Evolutionary conservation across 2,329 filamentous ascomycete genomes (phyloP).

Genomic region (Cytospora piceae): DNA sequence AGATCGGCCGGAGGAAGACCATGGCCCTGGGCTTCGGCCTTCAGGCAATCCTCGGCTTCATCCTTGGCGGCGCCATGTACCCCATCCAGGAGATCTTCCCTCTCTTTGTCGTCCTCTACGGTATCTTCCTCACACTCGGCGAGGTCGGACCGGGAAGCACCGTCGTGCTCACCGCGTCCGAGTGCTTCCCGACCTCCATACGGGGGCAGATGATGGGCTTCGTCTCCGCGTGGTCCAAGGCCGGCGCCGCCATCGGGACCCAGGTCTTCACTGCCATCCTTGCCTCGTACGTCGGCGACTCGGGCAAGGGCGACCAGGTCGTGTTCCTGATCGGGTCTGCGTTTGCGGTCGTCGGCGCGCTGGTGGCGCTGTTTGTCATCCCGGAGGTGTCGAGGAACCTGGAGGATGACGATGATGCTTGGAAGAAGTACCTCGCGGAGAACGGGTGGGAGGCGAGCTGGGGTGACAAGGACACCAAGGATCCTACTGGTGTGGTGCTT

Average conservation of each 20-base stretch:
- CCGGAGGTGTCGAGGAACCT: conserved; percentile 48
- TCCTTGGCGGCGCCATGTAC: conserved; percentile 51
- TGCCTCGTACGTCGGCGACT: conserved; percentile 44
- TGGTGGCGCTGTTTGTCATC: conserved; percentile 50
- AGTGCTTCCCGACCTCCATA: conserved; percentile 55
- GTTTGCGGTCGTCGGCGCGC: conserved; percentile 51
- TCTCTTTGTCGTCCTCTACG: conserved; percentile 56
- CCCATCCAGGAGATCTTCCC: conserved; percentile 52
- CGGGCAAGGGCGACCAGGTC: conserved; percentile 50
- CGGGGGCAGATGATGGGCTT: conserved; percentile 55
- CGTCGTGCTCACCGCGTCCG: conserved; percentile 46
- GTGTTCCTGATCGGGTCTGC: conserved; percentile 55
- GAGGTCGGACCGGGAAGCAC: conserved; percentile 55
- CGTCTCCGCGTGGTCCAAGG: conserved; percentile 51
- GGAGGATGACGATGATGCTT: conserved; percentile 49
- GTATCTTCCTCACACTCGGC: conserved; percentile 52
- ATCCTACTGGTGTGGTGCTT: conserved; percentile 36
- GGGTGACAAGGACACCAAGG: conserved; percentile 38
- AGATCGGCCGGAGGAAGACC: conserved; percentile 52
- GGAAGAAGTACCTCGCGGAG: conserved; percentile 48
- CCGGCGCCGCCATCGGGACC: conserved; percentile 54
- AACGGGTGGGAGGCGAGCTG: conserved; percentile 46
- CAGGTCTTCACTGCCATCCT: conserved; percentile 56
- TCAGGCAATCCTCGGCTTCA: conserved; percentile 51
- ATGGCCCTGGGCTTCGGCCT: conserved; percentile 54